phyloP scores from a whole-genome alignment of 768 basidiomycete genomes.

The Boletus pseudopeckii region DNA sequence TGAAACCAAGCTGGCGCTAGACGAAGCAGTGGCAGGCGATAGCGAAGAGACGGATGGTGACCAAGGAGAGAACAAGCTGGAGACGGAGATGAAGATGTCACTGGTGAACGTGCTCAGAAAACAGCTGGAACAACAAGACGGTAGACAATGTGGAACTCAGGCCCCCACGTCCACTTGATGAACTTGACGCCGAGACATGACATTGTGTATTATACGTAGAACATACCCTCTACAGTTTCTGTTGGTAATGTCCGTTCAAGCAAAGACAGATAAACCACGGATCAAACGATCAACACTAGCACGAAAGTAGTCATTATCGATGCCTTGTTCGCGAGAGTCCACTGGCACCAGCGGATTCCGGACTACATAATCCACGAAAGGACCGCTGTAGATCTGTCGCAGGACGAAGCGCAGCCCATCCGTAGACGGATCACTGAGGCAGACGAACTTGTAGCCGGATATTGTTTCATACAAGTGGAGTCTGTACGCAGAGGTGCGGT shows the following conservation, averaged over 20 bases:
- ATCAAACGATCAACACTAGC: constrained; percentile 74
- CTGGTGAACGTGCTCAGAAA: constrained; percentile 80
- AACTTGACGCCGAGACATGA: constrained; percentile 5
- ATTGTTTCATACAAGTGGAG: constrained; percentile 90
- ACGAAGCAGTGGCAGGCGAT: constrained; percentile 88
- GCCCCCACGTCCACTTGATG: constrained; percentile 2
- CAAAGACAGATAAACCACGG: constrained; percentile 52
- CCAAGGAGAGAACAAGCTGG: constrained; percentile 61
- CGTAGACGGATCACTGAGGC: constrained; percentile 82
- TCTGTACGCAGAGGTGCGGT: constrained; percentile 89
- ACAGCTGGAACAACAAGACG: constrained; percentile 67
- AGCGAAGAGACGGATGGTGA: constrained; percentile 54
- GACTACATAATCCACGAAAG: constrained; percentile 91
- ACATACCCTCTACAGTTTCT: constrained; percentile 17
- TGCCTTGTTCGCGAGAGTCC: constrained; percentile 79
- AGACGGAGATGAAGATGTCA: constrained; percentile 81
- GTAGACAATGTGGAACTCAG: constrained; percentile 7
- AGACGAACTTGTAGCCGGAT: constrained; percentile 93
- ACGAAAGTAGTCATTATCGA: constrained; percentile 93
- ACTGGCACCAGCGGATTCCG: constrained; percentile 84
- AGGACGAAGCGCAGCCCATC: constrained; percentile 82
- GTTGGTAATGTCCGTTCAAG: constrained; percentile 14
- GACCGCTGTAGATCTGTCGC: constrained; percentile 88
- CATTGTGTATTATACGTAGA: constrained; percentile 19
- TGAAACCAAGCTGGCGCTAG: constrained; percentile 85